Base-by-base conservation (phyloP, 2,329 filamentous ascomycete genomes). In the Paramyrothecium sp. region DNA sequence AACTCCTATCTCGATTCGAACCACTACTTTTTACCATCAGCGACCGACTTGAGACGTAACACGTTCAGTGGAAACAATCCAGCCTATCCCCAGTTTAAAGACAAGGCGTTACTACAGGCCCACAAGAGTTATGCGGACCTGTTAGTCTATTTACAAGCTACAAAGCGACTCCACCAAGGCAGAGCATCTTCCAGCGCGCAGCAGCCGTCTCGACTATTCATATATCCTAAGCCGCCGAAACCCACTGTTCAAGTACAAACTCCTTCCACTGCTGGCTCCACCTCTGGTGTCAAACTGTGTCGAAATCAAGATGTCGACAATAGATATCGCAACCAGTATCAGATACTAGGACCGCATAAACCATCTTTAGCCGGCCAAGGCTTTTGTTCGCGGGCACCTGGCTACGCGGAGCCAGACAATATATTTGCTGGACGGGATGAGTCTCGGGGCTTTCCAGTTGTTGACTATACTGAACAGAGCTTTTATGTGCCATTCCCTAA, bases 101-200 rank as follows among this genome's bases (percentile, higher is more conserved):
- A 92, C 61, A 88, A 85, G 61, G 84, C 85, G 2, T 74, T 92
- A 22, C 78, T 82, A 16, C 87, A 86, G 74, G 90, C 89, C n/a
- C 88, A 92, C 69, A 81, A 81, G 62, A 83, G 88, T 33, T 93
- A 93, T 71, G 78, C 89, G 51, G 87, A 91, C 61, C 79, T 94
- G 8, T 75, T 93, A 3, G 75, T 85, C 11, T 85, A 84, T 61
- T 77, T 90, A 7, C 85, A 89, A 59, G 81, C 84, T 54, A 78
- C 77, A 20, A 86, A 84, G 57, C 86, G 79, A 64, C 71, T 76
- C 2, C 73, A 74, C 11, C 69, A 75, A 19, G 68, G 69, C 19
- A 77, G 75, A 59, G 67, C 68, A 20, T 69, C 71, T 22, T 70
- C 74, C 46, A 69, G 71, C 7, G 67, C 75, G 10, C 73, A 73